Evolutionary conservation across 768 basidiomycete species (phyloP).

Genomic region (Termitomyces sp.): DNA sequence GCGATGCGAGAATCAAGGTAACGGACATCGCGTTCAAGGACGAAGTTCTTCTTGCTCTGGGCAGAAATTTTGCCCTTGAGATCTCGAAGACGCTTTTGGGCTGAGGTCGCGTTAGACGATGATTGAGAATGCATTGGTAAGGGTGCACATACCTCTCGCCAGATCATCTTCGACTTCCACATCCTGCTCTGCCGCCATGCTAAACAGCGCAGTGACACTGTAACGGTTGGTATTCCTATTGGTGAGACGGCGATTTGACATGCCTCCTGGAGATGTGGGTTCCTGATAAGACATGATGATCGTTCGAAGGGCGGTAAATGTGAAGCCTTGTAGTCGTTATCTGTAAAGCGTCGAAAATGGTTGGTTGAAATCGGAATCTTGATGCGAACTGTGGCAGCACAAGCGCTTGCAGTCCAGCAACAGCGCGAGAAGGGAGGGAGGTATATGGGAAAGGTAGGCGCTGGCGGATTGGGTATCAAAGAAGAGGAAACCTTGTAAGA

Average conservation of each 20-base stretch:
- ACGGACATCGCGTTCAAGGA: conserved; percentile 95
- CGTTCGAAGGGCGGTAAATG: conserved; percentile 20
- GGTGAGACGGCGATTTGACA: conserved; percentile 71
- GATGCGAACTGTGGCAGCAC: conserved; percentile 29
- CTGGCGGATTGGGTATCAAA: conserved; percentile 31
- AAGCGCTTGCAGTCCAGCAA: conserved; percentile 36
- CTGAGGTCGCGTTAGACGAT: conserved; percentile 31
- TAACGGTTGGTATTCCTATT: conserved; percentile 96
- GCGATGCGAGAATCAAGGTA: conserved; percentile 98
- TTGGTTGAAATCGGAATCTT: conserved; percentile 10
- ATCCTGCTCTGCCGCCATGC: conserved; percentile 98
- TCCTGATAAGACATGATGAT: conserved; percentile 58
- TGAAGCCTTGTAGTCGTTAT: conserved; percentile 14
- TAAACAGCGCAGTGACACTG: conserved; percentile 92
- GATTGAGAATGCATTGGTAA: conserved; percentile 1
- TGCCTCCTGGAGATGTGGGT: conserved; percentile 55
- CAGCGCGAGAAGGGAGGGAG: conserved; percentile 18
- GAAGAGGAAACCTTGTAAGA: conserved; percentile 9
- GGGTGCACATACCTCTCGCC: conserved; percentile 68
- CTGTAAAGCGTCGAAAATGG: conserved; percentile 7
- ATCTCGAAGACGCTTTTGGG: conserved; percentile 95
- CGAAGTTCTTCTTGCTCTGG: conserved; percentile 99
- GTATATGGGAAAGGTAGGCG: conserved; percentile 15
- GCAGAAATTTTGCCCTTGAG: conserved; percentile 96
- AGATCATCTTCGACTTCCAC: conserved; percentile 97